Percentiles rank a stretch among this genome's conserved stretches.
phyloP scores from a whole-genome alignment of 371 early-diverging fungal genomes.

The Capillidium rhysosporum region DNA sequence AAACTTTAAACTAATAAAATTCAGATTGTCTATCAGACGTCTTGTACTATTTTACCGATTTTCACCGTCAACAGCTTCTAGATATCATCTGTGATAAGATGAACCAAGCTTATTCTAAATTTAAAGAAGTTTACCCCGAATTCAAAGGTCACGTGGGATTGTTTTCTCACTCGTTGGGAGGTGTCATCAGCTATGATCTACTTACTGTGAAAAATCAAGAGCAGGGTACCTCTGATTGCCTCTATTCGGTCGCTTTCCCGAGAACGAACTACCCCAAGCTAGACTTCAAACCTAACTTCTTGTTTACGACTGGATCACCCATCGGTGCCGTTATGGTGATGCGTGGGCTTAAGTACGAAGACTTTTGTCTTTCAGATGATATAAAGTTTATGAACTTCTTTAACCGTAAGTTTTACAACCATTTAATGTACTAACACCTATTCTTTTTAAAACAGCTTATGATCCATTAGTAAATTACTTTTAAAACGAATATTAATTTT shows the following conservation, averaged over 20 bases:
- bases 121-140: slow-evolving; percentile 14
- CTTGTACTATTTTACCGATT: slow-evolving; percentile 8
- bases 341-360: slow-evolving; percentile 16
- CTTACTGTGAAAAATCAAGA: slow-evolving; percentile 6
- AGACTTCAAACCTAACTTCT: slow-evolving; percentile 15
- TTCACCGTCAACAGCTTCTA: slow-evolving; percentile 16
- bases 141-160: slow-evolving; percentile 18
- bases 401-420: slow-evolving; percentile 8
- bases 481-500: too few relatives aligned
- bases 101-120: slow-evolving; percentile 15
- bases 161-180: slow-evolving; percentile 22
- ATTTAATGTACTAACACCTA: neutral
- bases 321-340: slow-evolving; percentile 21
- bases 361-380: slow-evolving; percentile 13
- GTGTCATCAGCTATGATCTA: slow-evolving; percentile 22
- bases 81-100: slow-evolving; percentile 16
- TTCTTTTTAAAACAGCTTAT: slow-evolving; percentile 8
- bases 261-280: slow-evolving; percentile 13
- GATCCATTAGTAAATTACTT: slow-evolving; percentile 14
- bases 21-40: slow-evolving; percentile 20
- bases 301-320: slow-evolving; percentile 21
- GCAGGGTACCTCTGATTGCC: neutral
- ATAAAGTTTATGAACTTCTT: slow-evolving; percentile 20
- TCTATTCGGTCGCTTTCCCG: slow-evolving; percentile 2
- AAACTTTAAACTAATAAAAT: slow-evolving; percentile 44